These are phyloP conservation scores for Penicillium concentricum DNA, from an alignment of 2,329 filamentous ascomycete species.

Conservation along the genomic window DNA sequence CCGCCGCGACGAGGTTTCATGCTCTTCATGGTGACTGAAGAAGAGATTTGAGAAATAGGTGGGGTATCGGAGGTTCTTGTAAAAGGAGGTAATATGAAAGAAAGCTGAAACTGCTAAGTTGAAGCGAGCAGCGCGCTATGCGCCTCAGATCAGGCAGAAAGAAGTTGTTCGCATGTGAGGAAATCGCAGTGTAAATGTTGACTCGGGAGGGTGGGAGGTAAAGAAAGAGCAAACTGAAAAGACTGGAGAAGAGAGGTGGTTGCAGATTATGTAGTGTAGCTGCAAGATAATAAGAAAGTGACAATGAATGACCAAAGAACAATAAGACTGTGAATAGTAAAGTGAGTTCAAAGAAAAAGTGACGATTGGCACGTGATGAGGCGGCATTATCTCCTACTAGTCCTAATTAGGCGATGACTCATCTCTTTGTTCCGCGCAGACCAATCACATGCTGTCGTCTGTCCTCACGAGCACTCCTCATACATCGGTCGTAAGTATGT, in stretches of 20 bases:
- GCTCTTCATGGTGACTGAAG: conserved; percentile 29
- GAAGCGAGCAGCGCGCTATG: conserved; percentile 24
- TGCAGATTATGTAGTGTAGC: conserved; percentile 15
- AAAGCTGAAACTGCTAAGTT: conserved; percentile 1
- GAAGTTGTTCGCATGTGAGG: conserved; percentile 23
- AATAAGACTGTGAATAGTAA: conserved; percentile 8
- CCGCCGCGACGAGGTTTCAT: conserved; percentile 32
- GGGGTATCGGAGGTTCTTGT: not conserved
- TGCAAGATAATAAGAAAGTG: conserved; percentile 4
- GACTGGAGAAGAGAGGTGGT: not conserved
- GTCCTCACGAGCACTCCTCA: conserved; percentile 28
- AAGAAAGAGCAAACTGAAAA: not conserved
- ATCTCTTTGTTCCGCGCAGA: not conserved
- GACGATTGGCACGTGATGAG: conserved; percentile 28
- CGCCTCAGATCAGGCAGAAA: conserved; percentile 25
- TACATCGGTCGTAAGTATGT: conserved; percentile 19
- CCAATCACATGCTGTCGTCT: conserved; percentile 35
- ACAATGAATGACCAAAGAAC: conserved; percentile 10
- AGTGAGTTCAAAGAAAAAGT: conserved; percentile 29
- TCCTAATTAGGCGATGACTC: conserved; percentile 9
- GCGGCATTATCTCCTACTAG: not conserved
- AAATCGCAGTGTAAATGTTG: not conserved
- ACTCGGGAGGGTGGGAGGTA: not conserved
- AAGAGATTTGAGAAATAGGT: not conserved
- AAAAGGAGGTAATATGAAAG: not conserved